phyloP scores from a whole-genome alignment of 352 stramenopile genomes.

The Pythium dissimile region DNA sequence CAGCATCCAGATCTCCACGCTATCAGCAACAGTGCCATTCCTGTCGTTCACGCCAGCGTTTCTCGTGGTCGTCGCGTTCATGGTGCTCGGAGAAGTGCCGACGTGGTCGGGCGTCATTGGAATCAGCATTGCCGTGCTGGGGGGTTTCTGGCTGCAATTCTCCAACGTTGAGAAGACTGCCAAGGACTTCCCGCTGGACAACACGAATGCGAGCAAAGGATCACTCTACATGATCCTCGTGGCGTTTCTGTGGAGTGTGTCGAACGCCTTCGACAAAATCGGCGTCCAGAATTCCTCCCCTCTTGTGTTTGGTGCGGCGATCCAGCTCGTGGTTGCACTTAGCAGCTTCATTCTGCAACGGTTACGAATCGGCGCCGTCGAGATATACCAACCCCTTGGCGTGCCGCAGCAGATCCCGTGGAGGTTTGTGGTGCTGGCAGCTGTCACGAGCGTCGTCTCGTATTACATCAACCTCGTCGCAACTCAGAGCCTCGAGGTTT shows the following conservation, averaged over 20 bases:
- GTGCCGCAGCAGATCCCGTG: constrained; percentile 60
- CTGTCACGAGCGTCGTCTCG: constrained; percentile 66
- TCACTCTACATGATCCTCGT: constrained; percentile 83
- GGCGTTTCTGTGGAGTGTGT: constrained; percentile 81
- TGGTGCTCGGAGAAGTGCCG: constrained; percentile 72
- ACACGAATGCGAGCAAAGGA: constrained; percentile 60
- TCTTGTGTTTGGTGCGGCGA: constrained; percentile 64
- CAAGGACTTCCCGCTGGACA: constrained; percentile 50
- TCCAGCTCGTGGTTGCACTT: constrained; percentile 64
- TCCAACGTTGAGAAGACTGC: constrained; percentile 35
- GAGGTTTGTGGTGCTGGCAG: constrained; percentile 62
- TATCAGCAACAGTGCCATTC: constrained; percentile 75
- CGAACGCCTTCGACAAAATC: constrained; percentile 83
- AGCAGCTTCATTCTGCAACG: constrained; percentile 62
- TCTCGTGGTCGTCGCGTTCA: constrained; percentile 67
- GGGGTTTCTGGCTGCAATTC: constrained; percentile 71
- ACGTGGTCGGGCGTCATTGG: constrained; percentile 55
- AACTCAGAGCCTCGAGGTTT: constrained; percentile 73
- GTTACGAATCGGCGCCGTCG: constrained; percentile 50
- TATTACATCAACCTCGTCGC: constrained; percentile 85
- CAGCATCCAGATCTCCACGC: constrained; percentile 79
- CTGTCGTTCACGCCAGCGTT: constrained; percentile 80
- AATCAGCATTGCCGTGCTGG: constrained; percentile 65
- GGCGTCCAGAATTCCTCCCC: constrained; percentile 77
- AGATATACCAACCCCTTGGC: constrained; percentile 59